phyloP scores from a whole-genome alignment of 306 rosid genomes.

The Cucumis cinereus region DNA sequence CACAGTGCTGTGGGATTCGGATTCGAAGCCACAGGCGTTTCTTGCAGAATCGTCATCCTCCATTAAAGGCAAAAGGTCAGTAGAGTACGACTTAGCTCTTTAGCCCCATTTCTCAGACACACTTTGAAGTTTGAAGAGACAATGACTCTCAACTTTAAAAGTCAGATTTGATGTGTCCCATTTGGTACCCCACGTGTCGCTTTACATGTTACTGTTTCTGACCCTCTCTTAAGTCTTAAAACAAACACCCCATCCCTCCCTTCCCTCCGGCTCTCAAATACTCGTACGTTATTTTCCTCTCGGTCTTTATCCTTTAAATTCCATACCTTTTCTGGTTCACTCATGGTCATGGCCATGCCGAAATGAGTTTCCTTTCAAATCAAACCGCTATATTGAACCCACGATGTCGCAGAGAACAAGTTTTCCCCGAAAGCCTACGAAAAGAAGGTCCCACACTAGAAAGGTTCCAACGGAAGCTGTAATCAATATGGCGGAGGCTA shows the following conservation, averaged over 20 bases:
- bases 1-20: neutral
- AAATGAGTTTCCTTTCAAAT: neutral
- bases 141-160: neutral
- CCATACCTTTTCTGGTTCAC: neutral
- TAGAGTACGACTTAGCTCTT: neutral
- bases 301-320: neutral
- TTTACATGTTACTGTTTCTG: slow-evolving; percentile 16
- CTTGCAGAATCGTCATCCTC: neutral
- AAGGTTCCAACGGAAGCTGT: slow-evolving; percentile 2
- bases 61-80: neutral
- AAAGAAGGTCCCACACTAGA: slow-evolving; percentile 13
- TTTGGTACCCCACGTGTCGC: slow-evolving; percentile 31
- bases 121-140: slow-evolving; percentile 11
- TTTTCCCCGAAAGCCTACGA: slow-evolving; percentile 7
- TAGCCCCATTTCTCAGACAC: neutral
- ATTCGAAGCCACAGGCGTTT: neutral
- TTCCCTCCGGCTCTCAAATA: neutral
- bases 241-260: neutral
- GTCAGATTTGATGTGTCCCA: slow-evolving; percentile 36
- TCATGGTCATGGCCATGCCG: neutral
- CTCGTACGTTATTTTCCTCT: neutral
- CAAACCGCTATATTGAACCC: neutral
- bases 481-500: slow-evolving; percentile 17
- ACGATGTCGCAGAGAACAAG: neutral
- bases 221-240: neutral